Percentiles rank a stretch among this genome's conserved stretches.
Evolutionary conservation across 345 rosid species (phyloP).

Genomic region (Sonneratia caseolaris): DNA sequence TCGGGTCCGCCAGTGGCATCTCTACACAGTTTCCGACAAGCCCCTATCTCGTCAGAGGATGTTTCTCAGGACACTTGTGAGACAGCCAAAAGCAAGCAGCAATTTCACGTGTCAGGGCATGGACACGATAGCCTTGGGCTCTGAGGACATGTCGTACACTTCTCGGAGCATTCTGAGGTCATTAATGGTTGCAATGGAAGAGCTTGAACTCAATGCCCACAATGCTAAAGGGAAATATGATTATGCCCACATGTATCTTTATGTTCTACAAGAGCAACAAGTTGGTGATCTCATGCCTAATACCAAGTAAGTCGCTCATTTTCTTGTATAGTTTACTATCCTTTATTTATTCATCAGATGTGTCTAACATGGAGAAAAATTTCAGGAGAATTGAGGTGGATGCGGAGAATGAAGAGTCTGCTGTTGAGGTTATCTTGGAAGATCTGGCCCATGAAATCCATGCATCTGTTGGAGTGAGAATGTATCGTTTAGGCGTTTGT

Average conservation of each 20-base stretch:
- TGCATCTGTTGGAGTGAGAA: conserved; percentile 68
- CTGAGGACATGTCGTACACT: conserved; percentile 56
- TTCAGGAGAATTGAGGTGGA: conserved; percentile 75
- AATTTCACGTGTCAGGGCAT: conserved; percentile 54
- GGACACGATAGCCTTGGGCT: conserved; percentile 30
- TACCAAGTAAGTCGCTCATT: conserved; percentile 42
- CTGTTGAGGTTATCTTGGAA: conserved; percentile 61
- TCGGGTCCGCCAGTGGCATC: conserved; percentile 91
- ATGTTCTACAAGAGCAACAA: conserved; percentile 77
- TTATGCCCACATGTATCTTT: conserved; percentile 95
- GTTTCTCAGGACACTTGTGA: conserved; percentile 93
- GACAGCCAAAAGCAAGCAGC: conserved; percentile 59
- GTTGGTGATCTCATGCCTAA: conserved; percentile 84
- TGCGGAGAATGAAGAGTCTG: conserved; percentile 60
- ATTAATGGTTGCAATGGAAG: conserved; percentile 90
- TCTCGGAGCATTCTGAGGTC: conserved; percentile 82
- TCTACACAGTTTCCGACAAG: conserved; percentile 81
- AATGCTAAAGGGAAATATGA: conserved; percentile 70
- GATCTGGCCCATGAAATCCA: conserved; percentile 74
- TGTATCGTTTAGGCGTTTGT: conserved; percentile 84
- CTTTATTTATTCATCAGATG: conserved; percentile 2
- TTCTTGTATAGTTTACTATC: neutral
- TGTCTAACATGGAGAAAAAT: conserved; percentile 19
- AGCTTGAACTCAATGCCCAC: conserved; percentile 86
- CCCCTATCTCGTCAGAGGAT: conserved; percentile 69